These are phyloP conservation scores for Xerocomus amazonicus DNA, from an alignment of 1,284 basidiomycete genomes.

Conservation along the genomic window DNA sequence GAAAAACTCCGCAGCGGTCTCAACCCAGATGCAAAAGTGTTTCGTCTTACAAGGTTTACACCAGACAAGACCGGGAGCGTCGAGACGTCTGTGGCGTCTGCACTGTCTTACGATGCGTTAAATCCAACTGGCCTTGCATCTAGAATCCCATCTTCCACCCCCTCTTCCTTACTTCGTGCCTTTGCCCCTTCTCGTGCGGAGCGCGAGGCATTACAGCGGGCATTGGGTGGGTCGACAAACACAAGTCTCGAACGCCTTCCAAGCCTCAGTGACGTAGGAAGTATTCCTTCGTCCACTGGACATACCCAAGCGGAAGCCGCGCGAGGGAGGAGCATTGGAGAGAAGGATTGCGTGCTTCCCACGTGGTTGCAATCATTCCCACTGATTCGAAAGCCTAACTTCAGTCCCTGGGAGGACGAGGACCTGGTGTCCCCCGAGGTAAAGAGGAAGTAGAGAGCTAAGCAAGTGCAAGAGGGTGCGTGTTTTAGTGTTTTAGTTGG, in stretches of 20 bases:
- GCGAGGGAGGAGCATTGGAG: constrained; percentile 21
- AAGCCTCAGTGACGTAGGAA: constrained; percentile 66
- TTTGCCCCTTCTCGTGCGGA: constrained; percentile 81
- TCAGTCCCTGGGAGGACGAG: constrained; percentile 68
- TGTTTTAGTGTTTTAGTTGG: background rate
- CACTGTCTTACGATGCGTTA: constrained; percentile 45
- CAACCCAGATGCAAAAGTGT: constrained; percentile 83
- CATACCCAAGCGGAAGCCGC: constrained; percentile 39
- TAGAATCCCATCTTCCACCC: constrained; percentile 36
- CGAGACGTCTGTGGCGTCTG: constrained; percentile 13
- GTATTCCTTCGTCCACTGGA: constrained; percentile 59
- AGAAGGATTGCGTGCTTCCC: constrained; percentile 39
- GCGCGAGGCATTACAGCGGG: constrained; percentile 72
- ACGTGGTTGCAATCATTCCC: constrained; percentile 56
- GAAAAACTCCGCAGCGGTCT: constrained; percentile 60
- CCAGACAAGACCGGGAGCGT: constrained; percentile 15
- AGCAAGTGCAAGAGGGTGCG: background rate
- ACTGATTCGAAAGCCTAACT: constrained; percentile 52
- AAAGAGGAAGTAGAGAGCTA: constrained; percentile 24
- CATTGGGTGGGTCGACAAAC: constrained; percentile 63
- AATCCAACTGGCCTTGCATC: constrained; percentile 53
- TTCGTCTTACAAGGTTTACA: constrained; percentile 49
- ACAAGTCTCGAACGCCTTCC: constrained; percentile 70
- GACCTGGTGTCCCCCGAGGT: constrained; percentile 33
- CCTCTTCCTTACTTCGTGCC: constrained; percentile 61